Evolutionary conservation across 306 rosid species (phyloP), one percentile per base, ranked within the genome.

Genomic region (Purshia tridentata): DNA sequence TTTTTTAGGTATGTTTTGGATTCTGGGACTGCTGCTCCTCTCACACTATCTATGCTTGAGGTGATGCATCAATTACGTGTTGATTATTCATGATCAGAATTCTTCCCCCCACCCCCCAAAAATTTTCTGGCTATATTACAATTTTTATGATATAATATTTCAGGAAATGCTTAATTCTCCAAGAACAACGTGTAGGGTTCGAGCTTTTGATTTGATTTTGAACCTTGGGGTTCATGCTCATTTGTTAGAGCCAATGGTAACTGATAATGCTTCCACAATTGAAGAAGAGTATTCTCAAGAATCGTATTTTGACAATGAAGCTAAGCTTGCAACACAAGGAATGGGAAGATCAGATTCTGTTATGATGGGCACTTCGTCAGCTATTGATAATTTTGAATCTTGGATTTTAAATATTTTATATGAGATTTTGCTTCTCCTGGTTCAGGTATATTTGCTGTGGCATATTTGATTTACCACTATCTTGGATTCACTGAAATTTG

Each of bases 221-320:
- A 95, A 95, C 86, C 97, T 95, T 75, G 99, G 97, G 47, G 98
- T 95, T 86, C 99, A 95, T 90, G 97, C 92, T 80, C 98, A 91
- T 88, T 87, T 95, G 57, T 83, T 95, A 76, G 97, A 90, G 86
- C 98, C 98, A 9, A 83, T 95, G 73, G 54, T 84, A 65, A 82
- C 78, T n/a, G 90, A 87, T 35, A 87, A 77, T 47, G 81, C 83
- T 77, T 83, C 98, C 68, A 64, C 85, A 53, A 88, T 95, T 72
- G 98, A 91, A 77, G 98, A 93, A 84, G 98, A 91, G 71, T 92
- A 83, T 82, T 80, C 99, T 75, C 88, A 81, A 82, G 98, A 95
- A 67, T 76, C 91, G 62, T 90, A 83, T 85, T 93, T 84, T 84
- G 96, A 86, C 59, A 84, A 78, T 64, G 92, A 88, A 68, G 40